Conservation (phyloP, 148 eudicot species). For the Heliosperma pusillum region DNA sequence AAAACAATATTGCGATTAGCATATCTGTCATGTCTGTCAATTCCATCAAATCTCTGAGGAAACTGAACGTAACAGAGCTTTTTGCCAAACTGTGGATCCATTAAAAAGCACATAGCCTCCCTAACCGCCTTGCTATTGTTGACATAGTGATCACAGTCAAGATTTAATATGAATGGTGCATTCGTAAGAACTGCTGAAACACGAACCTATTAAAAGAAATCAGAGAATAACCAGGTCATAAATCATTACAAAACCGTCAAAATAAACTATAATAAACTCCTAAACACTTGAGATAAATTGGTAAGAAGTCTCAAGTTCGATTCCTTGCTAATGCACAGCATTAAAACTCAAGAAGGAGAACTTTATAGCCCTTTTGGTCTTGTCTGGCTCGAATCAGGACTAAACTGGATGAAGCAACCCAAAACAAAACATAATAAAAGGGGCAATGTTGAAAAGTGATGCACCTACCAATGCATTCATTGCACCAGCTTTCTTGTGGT, state of each 20-base stretch:
- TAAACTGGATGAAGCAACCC: no score
- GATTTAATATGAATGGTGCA: conserved; percentile 84
- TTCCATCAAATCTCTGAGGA: conserved; percentile 97
- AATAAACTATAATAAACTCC: background rate
- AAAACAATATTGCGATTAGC: conserved; percentile 94
- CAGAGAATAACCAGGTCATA: conserved; percentile 6
- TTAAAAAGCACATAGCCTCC: conserved; percentile 94
- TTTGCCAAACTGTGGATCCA: conserved; percentile 96
- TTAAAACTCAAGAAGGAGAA: no score
- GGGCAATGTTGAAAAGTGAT: background rate
- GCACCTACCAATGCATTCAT: conserved; percentile 85
- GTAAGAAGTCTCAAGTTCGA: no score
- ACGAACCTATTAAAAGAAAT: conserved; percentile 51
- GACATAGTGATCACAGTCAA: conserved; percentile 96
- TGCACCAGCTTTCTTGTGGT: conserved; percentile 99
- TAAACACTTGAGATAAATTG: no score
- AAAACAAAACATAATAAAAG: background rate
- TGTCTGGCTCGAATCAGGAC: no score
- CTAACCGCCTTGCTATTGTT: conserved; percentile 95
- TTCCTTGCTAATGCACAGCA: no score
- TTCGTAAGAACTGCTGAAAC: conserved; percentile 94
- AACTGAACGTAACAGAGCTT: conserved; percentile 96
- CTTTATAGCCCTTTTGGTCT: no score
- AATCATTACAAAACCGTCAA: conserved; percentile 3
- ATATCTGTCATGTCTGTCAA: conserved; percentile 85